These are phyloP conservation scores for Lactarius sanguifluus DNA, from an alignment of 768 basidiomycete species.

Conservation along the genomic window DNA sequence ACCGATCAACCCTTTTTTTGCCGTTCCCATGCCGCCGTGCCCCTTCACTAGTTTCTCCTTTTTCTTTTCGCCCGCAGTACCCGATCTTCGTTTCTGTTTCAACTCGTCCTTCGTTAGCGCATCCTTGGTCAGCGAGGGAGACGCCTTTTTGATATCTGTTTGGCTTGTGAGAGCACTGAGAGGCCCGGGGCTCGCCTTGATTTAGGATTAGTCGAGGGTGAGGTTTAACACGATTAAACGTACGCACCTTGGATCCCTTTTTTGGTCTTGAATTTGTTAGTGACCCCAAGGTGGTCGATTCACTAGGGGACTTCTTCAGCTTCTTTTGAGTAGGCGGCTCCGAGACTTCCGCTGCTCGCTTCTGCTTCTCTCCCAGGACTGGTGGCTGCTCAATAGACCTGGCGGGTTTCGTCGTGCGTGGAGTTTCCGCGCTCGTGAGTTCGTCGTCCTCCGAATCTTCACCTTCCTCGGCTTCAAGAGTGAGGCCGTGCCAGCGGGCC, in stretches of 20 bases:
- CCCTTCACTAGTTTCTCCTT: constrained; percentile 45
- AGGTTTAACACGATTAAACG: neutral
- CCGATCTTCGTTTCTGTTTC: constrained; percentile 51
- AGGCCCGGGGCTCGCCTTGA: neutral
- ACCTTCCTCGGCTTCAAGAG: constrained; percentile 28
- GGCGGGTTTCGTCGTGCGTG: neutral
- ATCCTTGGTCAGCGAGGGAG: constrained; percentile 13
- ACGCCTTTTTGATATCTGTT: constrained; percentile 30
- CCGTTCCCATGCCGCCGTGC: constrained; percentile 45
- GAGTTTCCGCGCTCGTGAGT: neutral
- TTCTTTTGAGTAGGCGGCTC: constrained; percentile 36
- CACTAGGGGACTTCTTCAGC: neutral
- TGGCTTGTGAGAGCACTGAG: neutral
- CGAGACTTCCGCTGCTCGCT: constrained; percentile 41
- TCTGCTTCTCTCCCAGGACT: constrained; percentile 37
- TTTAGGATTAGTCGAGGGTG: neutral
- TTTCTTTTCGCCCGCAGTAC: constrained; percentile 53
- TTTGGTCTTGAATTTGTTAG: neutral
- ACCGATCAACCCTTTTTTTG: constrained; percentile 55
- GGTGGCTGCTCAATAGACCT: constrained; percentile 17
- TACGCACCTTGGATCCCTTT: constrained; percentile 1
- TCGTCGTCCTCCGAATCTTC: neutral
- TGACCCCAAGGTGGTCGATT: neutral
- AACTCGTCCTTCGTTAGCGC: constrained; percentile 44
- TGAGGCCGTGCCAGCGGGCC: constrained; percentile 59